Conservation (phyloP, 352 stramenopile species). For the Pythium myriotylum region DNA sequence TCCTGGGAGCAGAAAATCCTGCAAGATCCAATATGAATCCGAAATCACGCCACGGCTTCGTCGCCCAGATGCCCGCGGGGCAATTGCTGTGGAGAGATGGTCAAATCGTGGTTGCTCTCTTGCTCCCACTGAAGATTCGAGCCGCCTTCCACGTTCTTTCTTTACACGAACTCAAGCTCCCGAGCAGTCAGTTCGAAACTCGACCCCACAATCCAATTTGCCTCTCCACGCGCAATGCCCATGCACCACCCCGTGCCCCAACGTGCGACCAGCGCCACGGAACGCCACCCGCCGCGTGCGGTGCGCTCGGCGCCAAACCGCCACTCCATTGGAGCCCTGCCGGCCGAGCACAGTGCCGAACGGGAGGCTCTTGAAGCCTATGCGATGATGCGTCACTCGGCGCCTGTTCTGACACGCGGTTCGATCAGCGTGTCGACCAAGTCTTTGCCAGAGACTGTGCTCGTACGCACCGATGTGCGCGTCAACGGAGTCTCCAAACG, state of each 20-base stretch:
- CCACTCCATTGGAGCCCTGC: slow-evolving; percentile 19
- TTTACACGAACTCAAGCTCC: neutral
- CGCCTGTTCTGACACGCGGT: slow-evolving; percentile 1
- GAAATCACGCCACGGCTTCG: too few species aligned
- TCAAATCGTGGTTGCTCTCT: neutral
- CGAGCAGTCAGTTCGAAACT: slow-evolving; percentile 4
- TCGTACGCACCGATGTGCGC: slow-evolving; percentile 30
- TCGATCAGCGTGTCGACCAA: neutral
- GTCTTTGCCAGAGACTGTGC: slow-evolving; percentile 16
- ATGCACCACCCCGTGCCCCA: slow-evolving; percentile 11
- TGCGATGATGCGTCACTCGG: slow-evolving; percentile 16
- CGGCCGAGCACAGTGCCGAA: neutral
- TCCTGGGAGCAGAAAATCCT: neutral
- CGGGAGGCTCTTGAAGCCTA: slow-evolving; percentile 4
- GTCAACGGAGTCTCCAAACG: slow-evolving; percentile 48
- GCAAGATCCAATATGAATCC: neutral
- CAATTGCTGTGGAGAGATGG: too few species aligned
- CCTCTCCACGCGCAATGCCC: slow-evolving; percentile 6
- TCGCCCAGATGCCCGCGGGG: too few species aligned
- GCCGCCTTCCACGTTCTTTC: neutral
- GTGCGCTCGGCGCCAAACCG: slow-evolving; percentile 3
- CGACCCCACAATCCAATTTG: neutral
- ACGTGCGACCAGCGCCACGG: neutral
- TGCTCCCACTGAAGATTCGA: neutral
- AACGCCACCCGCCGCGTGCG: neutral